phyloP scores from a whole-genome alignment of 352 stramenopile species.

The Poterioochromonas sp. region DNA sequence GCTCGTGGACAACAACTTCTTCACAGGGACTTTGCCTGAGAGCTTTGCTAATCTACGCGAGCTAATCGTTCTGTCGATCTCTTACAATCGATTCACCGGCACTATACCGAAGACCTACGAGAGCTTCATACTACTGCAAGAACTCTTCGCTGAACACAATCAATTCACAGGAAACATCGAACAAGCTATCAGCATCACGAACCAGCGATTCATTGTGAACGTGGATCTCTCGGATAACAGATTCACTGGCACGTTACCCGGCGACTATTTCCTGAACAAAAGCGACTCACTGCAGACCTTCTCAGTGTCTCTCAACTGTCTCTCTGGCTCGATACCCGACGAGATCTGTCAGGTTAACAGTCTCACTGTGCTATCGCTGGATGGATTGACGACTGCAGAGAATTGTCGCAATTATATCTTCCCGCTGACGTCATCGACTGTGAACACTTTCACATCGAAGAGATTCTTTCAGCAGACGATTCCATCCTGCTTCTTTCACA shows the following conservation, averaged over 20 bases:
- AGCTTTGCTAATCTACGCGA: not conserved
- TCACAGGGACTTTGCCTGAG: not conserved
- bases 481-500: not conserved
- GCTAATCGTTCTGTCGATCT: not conserved
- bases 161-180: too few species aligned
- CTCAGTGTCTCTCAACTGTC: not conserved
- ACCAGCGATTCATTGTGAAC: not conserved
- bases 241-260: not conserved
- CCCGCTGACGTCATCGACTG: not conserved
- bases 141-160: too few species aligned
- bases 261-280: too few species aligned
- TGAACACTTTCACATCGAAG: not conserved
- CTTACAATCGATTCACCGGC: not conserved
- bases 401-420: not conserved
- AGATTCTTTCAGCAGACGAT: not conserved
- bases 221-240: not conserved
- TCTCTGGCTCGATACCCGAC: slow-evolving; percentile 1
- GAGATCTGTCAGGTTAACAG: not conserved
- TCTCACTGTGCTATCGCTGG: not conserved
- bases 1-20: not conserved
- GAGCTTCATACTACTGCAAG: too few species aligned
- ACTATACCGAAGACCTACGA: too few species aligned
- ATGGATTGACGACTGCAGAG: not conserved
- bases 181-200: too few species aligned
- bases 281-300: not conserved